Conservation (phyloP, 805 yeast genomes). For the Suhomyces prunicola region DNA sequence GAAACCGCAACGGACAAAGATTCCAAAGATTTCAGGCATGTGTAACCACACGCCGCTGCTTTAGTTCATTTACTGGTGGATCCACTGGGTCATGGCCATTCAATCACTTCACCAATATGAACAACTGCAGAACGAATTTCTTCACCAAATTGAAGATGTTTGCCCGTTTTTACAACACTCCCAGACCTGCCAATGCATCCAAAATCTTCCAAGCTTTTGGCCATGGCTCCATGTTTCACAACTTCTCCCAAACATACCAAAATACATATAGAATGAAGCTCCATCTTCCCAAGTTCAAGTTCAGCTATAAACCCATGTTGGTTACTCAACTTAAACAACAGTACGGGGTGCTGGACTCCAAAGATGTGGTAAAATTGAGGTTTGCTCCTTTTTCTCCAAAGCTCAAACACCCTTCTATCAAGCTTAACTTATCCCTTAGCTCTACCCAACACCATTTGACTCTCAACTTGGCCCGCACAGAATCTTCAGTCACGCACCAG, state of each 20-base stretch:
- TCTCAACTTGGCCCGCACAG: conserved; percentile 17
- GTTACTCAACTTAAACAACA: conserved; percentile 1
- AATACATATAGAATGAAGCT: conserved; percentile 17
- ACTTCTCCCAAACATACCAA: conserved; percentile 23
- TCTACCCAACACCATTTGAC: conserved; percentile 21
- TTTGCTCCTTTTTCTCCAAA: conserved; percentile 1
- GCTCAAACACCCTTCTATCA: conserved; percentile 10
- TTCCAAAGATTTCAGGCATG: neutral
- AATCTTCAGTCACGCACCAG: conserved; percentile 16
- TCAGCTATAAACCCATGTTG: conserved; percentile 19
- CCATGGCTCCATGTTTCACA: conserved; percentile 19
- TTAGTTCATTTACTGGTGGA: conserved; percentile 3
- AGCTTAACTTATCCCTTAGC: conserved; percentile 29
- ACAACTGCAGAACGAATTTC: conserved; percentile 1
- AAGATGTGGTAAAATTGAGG: neutral
- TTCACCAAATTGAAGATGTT: conserved; percentile 9
- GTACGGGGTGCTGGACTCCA: neutral
- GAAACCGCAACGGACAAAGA: conserved; percentile 4
- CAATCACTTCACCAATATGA: conserved; percentile 7
- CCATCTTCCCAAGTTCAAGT: conserved; percentile 15
- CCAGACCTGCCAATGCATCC: neutral
- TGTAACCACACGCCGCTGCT: neutral
- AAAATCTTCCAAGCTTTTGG: conserved; percentile 2
- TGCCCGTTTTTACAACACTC: conserved; percentile 11
- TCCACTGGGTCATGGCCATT: conserved; percentile 3